A percentile compares a stretch with the other conserved stretches of the same genome.
Conservation (phyloP, 163 green algal genomes). For the Coccomyxa subellipsoidea region DNA sequence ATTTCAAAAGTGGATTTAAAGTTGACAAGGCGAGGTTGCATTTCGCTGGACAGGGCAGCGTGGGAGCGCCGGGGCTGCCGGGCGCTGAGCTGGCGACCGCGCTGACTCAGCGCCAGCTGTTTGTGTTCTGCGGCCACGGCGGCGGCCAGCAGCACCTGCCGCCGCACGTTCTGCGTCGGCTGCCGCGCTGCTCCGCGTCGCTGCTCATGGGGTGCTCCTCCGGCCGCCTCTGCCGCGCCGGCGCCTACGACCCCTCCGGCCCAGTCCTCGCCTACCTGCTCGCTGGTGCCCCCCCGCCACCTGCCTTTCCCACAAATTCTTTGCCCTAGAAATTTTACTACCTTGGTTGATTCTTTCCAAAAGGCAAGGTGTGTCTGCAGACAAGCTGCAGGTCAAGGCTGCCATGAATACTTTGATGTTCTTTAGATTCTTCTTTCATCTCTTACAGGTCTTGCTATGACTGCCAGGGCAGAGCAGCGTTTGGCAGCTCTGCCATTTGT, state of each 20-base stretch:
- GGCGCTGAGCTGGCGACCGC: conserved; percentile 40
- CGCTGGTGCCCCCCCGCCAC: conserved; percentile 48
- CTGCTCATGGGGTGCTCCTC: conserved; percentile 96
- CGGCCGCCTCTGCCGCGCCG: conserved; percentile 57
- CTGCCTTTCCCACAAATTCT: neutral
- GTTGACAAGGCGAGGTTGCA: neutral
- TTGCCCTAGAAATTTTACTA: too few species aligned
- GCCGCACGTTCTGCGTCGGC: conserved; percentile 42
- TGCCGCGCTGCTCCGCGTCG: conserved; percentile 59
- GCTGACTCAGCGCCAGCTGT: conserved; percentile 68
- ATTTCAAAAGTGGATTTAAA: too few species aligned
- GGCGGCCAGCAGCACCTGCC: conserved; percentile 87
- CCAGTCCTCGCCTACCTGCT: conserved; percentile 74
- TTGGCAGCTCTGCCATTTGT: too few species aligned
- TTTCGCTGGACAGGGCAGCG: conserved; percentile 48
- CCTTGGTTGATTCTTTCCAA: too few species aligned
- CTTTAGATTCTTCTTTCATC: too few species aligned
- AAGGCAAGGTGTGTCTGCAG: too few species aligned
- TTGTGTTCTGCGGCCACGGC: conserved; percentile 94
- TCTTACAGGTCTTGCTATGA: too few species aligned
- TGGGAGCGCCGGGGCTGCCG: conserved; percentile 33
- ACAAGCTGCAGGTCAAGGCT: too few species aligned
- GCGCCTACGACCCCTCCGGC: conserved; percentile 70
- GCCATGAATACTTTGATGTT: too few species aligned
- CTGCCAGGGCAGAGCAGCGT: too few species aligned